phyloP scores from a whole-genome alignment of 495 filamentous ascomycete genomes.

The Cudoniella acicularis region DNA sequence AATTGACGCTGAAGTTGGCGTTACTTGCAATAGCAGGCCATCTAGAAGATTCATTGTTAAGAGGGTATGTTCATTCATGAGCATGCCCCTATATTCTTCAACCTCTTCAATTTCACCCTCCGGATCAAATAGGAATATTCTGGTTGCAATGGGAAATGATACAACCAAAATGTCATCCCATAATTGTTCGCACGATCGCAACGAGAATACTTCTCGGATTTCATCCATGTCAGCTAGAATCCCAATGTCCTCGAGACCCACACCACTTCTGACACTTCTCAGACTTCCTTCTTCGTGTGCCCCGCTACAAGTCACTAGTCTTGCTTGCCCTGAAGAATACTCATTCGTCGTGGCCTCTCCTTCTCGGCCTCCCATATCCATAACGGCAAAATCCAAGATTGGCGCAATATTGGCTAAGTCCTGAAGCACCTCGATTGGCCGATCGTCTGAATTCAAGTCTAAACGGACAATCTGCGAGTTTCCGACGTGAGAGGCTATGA shows the following conservation, averaged over 20 bases:
- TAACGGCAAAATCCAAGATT: slow-evolving; percentile 87
- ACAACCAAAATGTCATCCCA: slow-evolving; percentile 68
- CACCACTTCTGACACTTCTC: slow-evolving; percentile 85
- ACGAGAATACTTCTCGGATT: slow-evolving; percentile 60
- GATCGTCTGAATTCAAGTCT: slow-evolving; percentile 31
- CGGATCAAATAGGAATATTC: slow-evolving; percentile 72
- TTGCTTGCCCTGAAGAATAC: slow-evolving; percentile 90
- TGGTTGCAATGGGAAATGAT: slow-evolving; percentile 79
- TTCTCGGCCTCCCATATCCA: slow-evolving; percentile 86
- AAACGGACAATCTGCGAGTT: slow-evolving; percentile 77
- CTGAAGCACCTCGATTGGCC: slow-evolving; percentile 64
- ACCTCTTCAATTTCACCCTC: slow-evolving; percentile 85
- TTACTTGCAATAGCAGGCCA: slow-evolving; percentile 74
- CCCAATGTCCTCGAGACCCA: slow-evolving; percentile 86
- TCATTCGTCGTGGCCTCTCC: slow-evolving; percentile 76
- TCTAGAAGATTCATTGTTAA: slow-evolving; percentile 59
- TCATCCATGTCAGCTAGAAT: slow-evolving; percentile 75
- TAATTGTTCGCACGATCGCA: slow-evolving; percentile 43
- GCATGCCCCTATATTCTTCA: slow-evolving; percentile 65
- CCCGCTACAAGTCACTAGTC: slow-evolving; percentile 89
- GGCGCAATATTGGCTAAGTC: slow-evolving; percentile 82
- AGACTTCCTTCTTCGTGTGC: slow-evolving; percentile 82
- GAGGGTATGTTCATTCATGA: slow-evolving; percentile 68
- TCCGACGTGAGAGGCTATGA: slow-evolving; percentile 87
- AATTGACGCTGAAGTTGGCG: slow-evolving; percentile 58